Base-by-base conservation (phyloP, 257 asterid species). In the Solanum dulcamara region DNA sequence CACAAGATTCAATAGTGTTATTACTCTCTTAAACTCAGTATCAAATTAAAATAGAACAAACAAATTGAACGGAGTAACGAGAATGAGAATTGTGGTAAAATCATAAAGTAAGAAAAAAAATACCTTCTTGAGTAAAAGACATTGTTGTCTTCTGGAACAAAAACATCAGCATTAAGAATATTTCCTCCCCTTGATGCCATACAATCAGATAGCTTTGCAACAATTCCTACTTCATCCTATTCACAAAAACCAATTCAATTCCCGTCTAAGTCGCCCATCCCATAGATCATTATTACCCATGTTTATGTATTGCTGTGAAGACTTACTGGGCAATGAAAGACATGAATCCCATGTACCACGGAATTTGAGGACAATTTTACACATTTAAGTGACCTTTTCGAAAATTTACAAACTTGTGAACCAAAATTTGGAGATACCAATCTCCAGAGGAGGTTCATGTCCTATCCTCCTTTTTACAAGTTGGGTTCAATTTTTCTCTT, bases 81-180 rank as follows among this genome's bases (percentile, higher is more conserved):
- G n/a, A n/a, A n/a, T n/a, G n/a, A n/a, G n/a, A n/a, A n/a, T n/a
- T n/a, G n/a, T n/a, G n/a, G n/a, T n/a, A n/a, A n/a, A n/a, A n/a
- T n/a, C n/a, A n/a, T n/a, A n/a, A n/a, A 40, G 55, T n/a, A 40
- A 74, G 38, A 46, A 80, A 55, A 80, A 55, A 59, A n/a, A 30
- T 26, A 94, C 99, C 99, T 96, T 91, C 99, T 94, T 1, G 97
- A 92, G 91, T 95, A 96, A 90, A 96, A 96, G 44, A 92, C 97
- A 74, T 92, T 90, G 90, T 91, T 92, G 66, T 92, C 91, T 86
- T 95, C 95, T 0, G 99, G 99, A 84, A 96, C 99, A 83, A 95
- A 96, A 86, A 96, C 88, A 90, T 94, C 99, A 77, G 98, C 98
- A 81, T 12, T 91, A 40, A 94, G 97, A 88, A 96, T 96, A 91